Evolutionary conservation across 306 rosid species (phyloP).

Genomic region (Prosopis cineraria): DNA sequence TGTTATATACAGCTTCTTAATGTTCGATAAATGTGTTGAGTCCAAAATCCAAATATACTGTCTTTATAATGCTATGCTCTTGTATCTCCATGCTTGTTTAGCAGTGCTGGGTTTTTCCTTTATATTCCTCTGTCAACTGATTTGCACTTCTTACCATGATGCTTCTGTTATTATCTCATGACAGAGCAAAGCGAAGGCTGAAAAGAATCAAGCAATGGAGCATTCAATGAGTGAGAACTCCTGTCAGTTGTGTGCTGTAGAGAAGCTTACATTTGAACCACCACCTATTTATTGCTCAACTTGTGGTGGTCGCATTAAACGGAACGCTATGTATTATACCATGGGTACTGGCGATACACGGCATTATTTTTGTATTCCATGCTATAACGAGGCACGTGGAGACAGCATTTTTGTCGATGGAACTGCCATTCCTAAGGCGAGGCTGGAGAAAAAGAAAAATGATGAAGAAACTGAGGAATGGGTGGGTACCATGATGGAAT

Average conservation of each 20-base stretch:
- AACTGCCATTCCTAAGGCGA: slow-evolving; percentile 75
- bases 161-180: slow-evolving; percentile 29
- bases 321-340: slow-evolving; percentile 91
- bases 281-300: slow-evolving; percentile 96
- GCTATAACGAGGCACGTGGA: slow-evolving; percentile 93
- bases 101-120: slow-evolving; percentile 8
- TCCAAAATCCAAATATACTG: background rate
- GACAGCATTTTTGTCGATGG: slow-evolving; percentile 86
- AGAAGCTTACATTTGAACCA: slow-evolving; percentile 97
- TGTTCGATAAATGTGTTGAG: background rate
- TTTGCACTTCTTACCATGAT: slow-evolving; percentile 12
- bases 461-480: slow-evolving; percentile 98
- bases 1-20: background rate
- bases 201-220: slow-evolving; percentile 98
- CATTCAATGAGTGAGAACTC: slow-evolving; percentile 97
- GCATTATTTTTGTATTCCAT: slow-evolving; percentile 91
- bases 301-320: slow-evolving; percentile 93
- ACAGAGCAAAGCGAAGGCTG: slow-evolving; percentile 97
- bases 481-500: slow-evolving; percentile 52
- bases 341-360: slow-evolving; percentile 96
- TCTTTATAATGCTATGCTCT: background rate
- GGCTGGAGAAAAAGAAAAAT: slow-evolving; percentile 93
- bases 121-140: background rate
- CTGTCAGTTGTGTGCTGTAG: slow-evolving; percentile 97
- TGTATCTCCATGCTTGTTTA: background rate